Percentiles rank a stretch among this genome's conserved stretches.
Conservation (phyloP, 1,284 basidiomycete species). For the Gymnopus androsaceus region DNA sequence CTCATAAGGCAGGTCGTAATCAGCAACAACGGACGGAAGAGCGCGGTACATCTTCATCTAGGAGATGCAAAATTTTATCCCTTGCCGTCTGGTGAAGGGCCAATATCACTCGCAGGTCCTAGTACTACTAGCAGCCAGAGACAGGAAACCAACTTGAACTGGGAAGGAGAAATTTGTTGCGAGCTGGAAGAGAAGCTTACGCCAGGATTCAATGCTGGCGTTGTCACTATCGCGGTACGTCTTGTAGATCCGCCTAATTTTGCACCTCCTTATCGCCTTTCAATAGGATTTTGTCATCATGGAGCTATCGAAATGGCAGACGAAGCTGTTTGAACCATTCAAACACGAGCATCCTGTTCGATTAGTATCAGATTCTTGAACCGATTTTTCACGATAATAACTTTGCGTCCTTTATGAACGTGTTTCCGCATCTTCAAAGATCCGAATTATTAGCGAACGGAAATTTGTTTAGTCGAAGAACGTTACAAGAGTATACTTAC, state of each 20-base stretch:
- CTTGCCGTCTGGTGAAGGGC: not conserved
- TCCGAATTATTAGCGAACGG: too few species aligned
- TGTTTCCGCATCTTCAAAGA: too few species aligned
- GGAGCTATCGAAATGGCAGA: constrained; percentile 9
- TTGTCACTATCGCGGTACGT: constrained; percentile 10
- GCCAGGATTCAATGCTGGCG: constrained; percentile 13
- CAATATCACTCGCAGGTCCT: not conserved
- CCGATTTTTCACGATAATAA: too few species aligned
- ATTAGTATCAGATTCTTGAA: constrained; percentile 17
- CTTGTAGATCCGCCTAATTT: not conserved
- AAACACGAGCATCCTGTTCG: constrained; percentile 12
- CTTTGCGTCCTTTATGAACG: too few species aligned
- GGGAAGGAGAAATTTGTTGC: constrained; percentile 13
- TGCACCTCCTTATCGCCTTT: not conserved
- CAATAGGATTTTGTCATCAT: constrained; percentile 13
- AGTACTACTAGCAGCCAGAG: too few species aligned
- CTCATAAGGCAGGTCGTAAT: constrained; percentile 11
- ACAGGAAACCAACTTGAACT: constrained; percentile 10
- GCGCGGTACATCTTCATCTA: constrained; percentile 9
- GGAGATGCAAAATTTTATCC: constrained; percentile 11
- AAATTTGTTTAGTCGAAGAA: too few species aligned
- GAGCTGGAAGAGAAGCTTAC: constrained; percentile 3
- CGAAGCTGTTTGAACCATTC: constrained; percentile 6
- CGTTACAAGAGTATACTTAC: too few species aligned
- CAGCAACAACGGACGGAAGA: constrained; percentile 4